These are phyloP conservation scores for Aurantiochytrium sp. DNA, from an alignment of 108 stramenopile species.

Conservation along the genomic window DNA sequence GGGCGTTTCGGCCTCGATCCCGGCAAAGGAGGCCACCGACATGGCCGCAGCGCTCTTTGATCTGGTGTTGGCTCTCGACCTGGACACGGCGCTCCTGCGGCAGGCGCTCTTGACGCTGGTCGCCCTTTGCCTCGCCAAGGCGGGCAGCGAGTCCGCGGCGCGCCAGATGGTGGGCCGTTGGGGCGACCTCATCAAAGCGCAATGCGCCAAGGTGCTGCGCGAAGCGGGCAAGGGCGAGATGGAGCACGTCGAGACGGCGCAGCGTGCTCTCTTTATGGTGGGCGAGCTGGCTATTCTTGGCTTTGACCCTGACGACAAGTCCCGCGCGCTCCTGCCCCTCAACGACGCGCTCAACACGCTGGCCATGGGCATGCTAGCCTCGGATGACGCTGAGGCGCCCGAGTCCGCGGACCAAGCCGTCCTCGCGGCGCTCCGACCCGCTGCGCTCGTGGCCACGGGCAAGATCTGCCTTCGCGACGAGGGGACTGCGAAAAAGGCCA, in stretches of 20 bases:
- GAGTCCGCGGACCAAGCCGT: not conserved
- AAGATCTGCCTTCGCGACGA: slow-evolving; percentile 27
- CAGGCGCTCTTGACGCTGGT: not conserved
- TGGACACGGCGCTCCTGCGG: not conserved
- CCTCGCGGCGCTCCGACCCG: not conserved
- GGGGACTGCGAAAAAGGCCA: not conserved
- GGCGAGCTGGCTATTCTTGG: slow-evolving; percentile 22
- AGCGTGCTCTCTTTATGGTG: not conserved
- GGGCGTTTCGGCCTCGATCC: not conserved
- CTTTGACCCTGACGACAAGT: slow-evolving; percentile 20
- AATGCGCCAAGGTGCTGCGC: not conserved
- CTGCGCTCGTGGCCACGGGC: not conserved
- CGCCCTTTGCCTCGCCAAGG: not conserved
- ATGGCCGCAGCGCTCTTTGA: slow-evolving; percentile 18
- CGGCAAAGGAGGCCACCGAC: not conserved
- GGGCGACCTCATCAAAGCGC: not conserved
- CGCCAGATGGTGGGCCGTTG: not conserved
- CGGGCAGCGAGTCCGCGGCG: not conserved
- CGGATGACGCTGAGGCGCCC: not conserved
- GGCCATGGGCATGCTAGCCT: slow-evolving; percentile 7
- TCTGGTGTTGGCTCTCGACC: not conserved
- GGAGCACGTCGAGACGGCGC: not conserved
- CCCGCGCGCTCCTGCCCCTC: not conserved
- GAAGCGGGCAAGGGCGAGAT: not conserved
- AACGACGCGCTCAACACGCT: not conserved